These are phyloP conservation scores for Lactifluus pinguis DNA, from an alignment of 768 basidiomycete species.

Conservation along the genomic window DNA sequence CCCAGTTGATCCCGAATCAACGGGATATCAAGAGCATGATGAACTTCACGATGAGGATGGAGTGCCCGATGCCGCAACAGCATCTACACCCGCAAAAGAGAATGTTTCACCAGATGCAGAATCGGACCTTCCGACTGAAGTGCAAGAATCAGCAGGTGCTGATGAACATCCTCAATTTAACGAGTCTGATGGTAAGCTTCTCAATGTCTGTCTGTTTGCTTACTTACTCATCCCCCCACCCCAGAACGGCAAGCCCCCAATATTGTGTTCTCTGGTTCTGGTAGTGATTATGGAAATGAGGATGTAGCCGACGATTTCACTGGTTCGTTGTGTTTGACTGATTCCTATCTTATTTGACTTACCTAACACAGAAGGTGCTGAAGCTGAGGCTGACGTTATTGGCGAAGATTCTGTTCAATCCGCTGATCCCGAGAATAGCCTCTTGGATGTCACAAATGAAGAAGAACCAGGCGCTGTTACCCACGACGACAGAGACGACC, in stretches of 20 bases:
- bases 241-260: neutral
- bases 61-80: neutral
- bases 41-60: neutral
- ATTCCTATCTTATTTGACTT: neutral
- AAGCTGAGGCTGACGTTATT: constrained; percentile 4
- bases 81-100: neutral
- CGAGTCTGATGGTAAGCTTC: constrained; percentile 1
- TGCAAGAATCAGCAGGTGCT: neutral
- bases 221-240: neutral
- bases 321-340: neutral
- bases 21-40: neutral
- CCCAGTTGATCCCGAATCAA: neutral
- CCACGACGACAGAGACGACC: neutral
- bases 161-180: neutral
- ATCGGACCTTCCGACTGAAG: neutral
- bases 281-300: neutral
- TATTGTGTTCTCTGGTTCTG: neutral
- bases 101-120: neutral
- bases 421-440: neutral
- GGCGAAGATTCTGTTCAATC: neutral
- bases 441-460: neutral
- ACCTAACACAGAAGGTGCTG: neutral
- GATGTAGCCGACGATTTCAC: neutral
- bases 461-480: neutral
- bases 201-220: neutral